Conservation (phyloP, 2,329 filamentous ascomycete species). For the Fusarium annulatum region DNA sequence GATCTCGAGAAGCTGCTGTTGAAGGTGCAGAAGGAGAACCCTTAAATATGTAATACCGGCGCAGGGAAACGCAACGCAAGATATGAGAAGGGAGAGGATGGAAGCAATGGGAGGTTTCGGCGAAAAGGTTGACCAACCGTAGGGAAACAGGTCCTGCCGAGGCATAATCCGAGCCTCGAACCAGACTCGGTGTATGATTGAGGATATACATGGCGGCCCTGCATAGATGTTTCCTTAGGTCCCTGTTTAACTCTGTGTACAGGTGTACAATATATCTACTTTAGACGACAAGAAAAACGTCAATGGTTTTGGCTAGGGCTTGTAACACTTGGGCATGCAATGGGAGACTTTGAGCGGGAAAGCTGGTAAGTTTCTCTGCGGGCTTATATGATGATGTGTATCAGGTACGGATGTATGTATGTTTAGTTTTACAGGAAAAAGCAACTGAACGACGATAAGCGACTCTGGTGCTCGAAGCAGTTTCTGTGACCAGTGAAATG, state of each 20-base stretch:
- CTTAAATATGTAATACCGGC: conserved; percentile 51
- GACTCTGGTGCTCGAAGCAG: neutral
- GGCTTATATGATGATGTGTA: conserved; percentile 11
- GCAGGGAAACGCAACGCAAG: conserved; percentile 21
- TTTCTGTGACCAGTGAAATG: neutral
- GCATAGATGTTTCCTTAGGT: conserved; percentile 63
- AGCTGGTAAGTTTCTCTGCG: neutral
- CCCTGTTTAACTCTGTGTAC: conserved; percentile 59
- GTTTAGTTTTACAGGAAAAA: neutral
- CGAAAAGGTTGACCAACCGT: conserved; percentile 41
- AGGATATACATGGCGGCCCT: conserved; percentile 56
- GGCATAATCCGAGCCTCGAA: conserved; percentile 47
- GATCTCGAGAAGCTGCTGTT: conserved; percentile 89
- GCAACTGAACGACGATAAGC: conserved; percentile 4
- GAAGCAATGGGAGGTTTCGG: conserved; percentile 42
- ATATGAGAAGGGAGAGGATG: conserved; percentile 45
- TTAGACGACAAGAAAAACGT: conserved; percentile 55
- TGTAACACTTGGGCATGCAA: conserved; percentile 10
- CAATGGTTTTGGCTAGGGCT: conserved; percentile 35
- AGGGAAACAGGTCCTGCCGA: conserved; percentile 39
- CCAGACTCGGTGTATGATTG: conserved; percentile 53
- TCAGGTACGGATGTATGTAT: conserved; percentile 2
- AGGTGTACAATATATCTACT: conserved; percentile 65
- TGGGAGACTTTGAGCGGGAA: neutral
- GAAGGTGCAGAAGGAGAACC: conserved; percentile 66